Evolutionary conservation across 2,329 filamentous ascomycete genomes (phyloP), one percentile per base, ranked within the genome.

Genomic region (Hypocreales sp.): DNA sequence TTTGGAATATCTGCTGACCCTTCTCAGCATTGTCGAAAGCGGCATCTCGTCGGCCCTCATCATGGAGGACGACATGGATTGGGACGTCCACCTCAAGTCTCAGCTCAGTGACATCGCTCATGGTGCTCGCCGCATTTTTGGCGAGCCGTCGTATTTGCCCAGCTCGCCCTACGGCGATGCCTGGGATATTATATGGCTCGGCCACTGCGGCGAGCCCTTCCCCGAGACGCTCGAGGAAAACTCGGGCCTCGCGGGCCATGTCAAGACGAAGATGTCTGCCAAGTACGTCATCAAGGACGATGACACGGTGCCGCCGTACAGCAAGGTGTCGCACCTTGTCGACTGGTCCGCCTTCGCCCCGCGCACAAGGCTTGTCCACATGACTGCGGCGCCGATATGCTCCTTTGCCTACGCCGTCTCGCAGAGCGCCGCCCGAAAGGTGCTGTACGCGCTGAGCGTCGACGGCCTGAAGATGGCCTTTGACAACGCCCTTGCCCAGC

Each of bases 151-250:
- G 11, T 9, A 8, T 19, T 20, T 17, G 2, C 31, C 35, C 7
- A 18, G 32, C 8, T 58, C 56, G 1, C 56, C 61, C 1, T 61
- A 64, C 31, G 59, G 62, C 9, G 54, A 57, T 28, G 41, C 55
- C 29, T 67, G 61, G 63, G 61, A 67, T 30, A 31, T 65, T 7
- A 47, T 66, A 5, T 65, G 60, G 60, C 42, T 62, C 2, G 62
- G 62, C 9, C 57, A 61, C 32, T 38, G 64, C 56, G 31, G 55
- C 50, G 13, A 48, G 42, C 39, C 36, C 35, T 27, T 49, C 44
- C 31, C 45, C 35, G 23, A 41, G 30, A 26, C 38, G 16, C 33
- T 45, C 9, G 35, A 40, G 11, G 38, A 42, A 25, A 34, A 45
- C 26, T 22, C 10, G 14, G n/a, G 31, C 31, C 27, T 31, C n/a